Evolutionary conservation across 2,329 filamentous ascomycete genomes (phyloP).

Genomic region (Nothomitra cinnamomea): DNA sequence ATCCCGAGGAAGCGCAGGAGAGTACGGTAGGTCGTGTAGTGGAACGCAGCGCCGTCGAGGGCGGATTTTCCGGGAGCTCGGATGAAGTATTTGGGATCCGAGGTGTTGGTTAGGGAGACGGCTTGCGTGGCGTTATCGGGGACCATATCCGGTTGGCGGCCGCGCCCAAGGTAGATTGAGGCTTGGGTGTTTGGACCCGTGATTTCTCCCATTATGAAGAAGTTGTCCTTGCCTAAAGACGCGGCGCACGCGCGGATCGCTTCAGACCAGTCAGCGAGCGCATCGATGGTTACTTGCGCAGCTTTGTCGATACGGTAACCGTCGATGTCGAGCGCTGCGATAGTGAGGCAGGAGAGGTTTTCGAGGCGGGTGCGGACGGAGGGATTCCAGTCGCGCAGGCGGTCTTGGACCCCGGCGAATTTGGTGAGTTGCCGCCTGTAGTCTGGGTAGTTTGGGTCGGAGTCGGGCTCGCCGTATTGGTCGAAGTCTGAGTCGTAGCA

Average conservation of each 20-base stretch:
- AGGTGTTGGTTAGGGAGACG: conserved; percentile 28
- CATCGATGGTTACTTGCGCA: conserved; percentile 44
- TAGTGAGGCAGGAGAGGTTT: conserved; percentile 45
- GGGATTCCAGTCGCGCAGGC: conserved; percentile 45
- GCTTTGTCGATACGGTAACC: conserved; percentile 52
- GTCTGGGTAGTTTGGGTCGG: conserved; percentile 24
- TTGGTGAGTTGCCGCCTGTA: conserved; percentile 48
- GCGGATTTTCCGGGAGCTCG: conserved; percentile 34
- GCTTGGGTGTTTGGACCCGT: conserved; percentile 44
- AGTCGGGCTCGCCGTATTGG: conserved; percentile 14
- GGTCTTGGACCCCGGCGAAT: conserved; percentile 50
- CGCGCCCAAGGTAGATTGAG: conserved; percentile 44
- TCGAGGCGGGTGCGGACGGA: conserved; percentile 39
- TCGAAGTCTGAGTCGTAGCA: conserved; percentile 49
- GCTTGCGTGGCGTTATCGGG: conserved; percentile 30
- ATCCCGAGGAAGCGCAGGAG: conserved; percentile 26
- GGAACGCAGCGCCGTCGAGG: conserved; percentile 43
- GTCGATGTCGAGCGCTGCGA: conserved; percentile 46
- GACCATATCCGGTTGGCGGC: conserved; percentile 37
- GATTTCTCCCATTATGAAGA: conserved; percentile 47
- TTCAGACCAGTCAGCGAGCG: conserved; percentile 39
- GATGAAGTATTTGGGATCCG: conserved; percentile 30
- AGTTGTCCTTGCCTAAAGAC: conserved; percentile 42
- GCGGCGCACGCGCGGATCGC: conserved; percentile 40
- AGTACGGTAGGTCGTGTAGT: conserved; percentile 47